Conservation (phyloP, 352 stramenopile species). For the Pilasporangium apinafurcum region DNA sequence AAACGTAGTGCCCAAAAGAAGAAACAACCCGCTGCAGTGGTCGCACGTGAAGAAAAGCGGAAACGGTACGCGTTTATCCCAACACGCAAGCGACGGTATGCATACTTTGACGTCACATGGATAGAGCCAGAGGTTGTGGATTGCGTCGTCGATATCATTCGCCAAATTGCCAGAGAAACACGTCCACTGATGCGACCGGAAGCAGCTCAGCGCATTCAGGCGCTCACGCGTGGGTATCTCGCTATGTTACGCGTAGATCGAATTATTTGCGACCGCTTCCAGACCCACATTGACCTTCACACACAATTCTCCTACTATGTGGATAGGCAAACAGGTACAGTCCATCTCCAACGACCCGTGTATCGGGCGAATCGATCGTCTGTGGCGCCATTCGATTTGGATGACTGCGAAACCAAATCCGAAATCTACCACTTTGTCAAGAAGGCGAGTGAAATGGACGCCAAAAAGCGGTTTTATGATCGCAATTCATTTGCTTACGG, state of each 20-base stretch:
- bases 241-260: constrained; percentile 22
- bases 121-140: constrained; percentile 59
- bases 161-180: constrained; percentile 12
- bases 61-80: constrained; percentile 23
- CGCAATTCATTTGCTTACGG: neutral
- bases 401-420: constrained; percentile 34
- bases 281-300: constrained; percentile 23
- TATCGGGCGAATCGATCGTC: constrained; percentile 19
- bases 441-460: constrained; percentile 19
- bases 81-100: constrained; percentile 36
- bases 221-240: constrained; percentile 32
- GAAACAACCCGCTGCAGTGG: neutral
- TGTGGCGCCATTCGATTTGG: constrained; percentile 28
- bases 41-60: neutral
- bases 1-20: constrained; percentile 13
- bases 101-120: constrained; percentile 49
- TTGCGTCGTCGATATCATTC: constrained; percentile 41
- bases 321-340: constrained; percentile 19
- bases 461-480: constrained; percentile 43
- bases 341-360: constrained; percentile 39
- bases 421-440: constrained; percentile 39
- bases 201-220: constrained; percentile 52
- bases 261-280: constrained; percentile 32
- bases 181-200: constrained; percentile 29
- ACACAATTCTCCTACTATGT: constrained; percentile 61